Conservation (phyloP, 768 basidiomycete genomes). For the Lactarius akahatsu region DNA sequence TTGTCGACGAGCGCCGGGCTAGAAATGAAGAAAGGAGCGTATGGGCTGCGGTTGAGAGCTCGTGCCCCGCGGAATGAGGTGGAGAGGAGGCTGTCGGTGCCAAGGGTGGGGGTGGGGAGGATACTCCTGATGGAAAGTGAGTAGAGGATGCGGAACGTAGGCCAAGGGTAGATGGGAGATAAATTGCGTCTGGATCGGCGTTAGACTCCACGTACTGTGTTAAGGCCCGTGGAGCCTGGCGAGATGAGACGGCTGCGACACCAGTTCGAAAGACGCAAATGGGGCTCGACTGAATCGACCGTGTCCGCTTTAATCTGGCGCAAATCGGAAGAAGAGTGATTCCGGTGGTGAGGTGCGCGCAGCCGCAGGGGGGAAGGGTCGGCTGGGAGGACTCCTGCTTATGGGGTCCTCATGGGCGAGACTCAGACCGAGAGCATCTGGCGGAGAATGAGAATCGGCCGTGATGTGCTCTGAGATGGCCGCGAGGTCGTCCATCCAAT, state of each 20-base stretch:
- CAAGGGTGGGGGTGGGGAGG: conserved; percentile 12
- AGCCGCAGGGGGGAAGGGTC: conserved; percentile 22
- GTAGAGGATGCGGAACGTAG: conserved; percentile 40
- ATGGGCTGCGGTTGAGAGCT: conserved; percentile 53
- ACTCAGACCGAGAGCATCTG: conserved; percentile 15
- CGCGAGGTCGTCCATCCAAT: conserved; percentile 69
- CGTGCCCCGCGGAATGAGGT: conserved; percentile 10
- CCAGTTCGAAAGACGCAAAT: conserved; percentile 52
- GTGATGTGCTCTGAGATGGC: conserved; percentile 38
- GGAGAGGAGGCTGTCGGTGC: conserved; percentile 4
- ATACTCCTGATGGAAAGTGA: conserved; percentile 30
- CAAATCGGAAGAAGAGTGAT: conserved; percentile 24
- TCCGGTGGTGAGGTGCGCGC: conserved; percentile 9
- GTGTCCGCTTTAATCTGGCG: not conserved
- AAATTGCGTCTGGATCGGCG: conserved; percentile 51
- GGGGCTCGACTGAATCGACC: conserved; percentile 34
- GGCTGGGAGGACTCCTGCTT: conserved; percentile 37
- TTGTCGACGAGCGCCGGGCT: conserved; percentile 25
- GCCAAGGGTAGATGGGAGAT: conserved; percentile 71
- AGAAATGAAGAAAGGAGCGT: conserved; percentile 62
- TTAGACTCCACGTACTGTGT: conserved; percentile 70
- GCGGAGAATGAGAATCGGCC: conserved; percentile 11
- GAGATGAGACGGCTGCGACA: conserved; percentile 57
- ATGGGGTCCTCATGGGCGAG: conserved; percentile 23
- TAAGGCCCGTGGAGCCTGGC: conserved; percentile 69